Conservation (phyloP, 345 rosid genomes). For the Corymbia maculata region DNA sequence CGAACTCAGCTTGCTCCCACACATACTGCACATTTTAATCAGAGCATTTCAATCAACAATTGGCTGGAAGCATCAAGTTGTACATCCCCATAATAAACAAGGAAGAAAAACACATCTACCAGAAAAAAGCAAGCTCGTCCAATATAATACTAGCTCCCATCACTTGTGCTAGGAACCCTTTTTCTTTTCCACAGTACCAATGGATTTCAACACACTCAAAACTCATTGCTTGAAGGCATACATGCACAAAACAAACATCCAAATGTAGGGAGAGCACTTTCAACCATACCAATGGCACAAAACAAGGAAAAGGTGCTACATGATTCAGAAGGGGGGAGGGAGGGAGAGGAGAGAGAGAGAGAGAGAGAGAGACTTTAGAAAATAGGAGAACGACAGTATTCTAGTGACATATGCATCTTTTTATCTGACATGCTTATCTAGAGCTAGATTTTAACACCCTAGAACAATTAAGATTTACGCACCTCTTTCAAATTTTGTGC, state of each 20-base stretch:
- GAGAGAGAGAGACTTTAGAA: not conserved
- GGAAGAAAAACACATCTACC: not conserved
- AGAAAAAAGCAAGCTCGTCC: not conserved
- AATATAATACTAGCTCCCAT: not conserved
- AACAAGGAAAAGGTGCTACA: not conserved
- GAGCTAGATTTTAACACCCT: not conserved
- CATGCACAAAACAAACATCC: not conserved
- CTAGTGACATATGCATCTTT: not conserved
- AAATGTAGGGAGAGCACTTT: not conserved
- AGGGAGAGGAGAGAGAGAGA: not conserved
- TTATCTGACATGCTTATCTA: not conserved
- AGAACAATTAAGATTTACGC: not conserved
- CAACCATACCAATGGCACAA: not conserved
- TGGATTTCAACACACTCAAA: not conserved
- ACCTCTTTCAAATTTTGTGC: not conserved
- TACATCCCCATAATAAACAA: not conserved
- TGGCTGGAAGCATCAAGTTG: not conserved
- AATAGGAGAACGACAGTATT: not conserved
- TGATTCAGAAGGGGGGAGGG: not conserved
- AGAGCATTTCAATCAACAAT: not conserved
- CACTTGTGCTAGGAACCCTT: not conserved
- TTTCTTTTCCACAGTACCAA: not conserved
- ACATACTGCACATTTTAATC: conserved; percentile 38
- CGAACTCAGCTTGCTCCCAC: conserved; percentile 89
- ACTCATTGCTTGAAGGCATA: not conserved